phyloP scores from a whole-genome alignment of 345 rosid genomes.

The Eutrema heterophyllum region DNA sequence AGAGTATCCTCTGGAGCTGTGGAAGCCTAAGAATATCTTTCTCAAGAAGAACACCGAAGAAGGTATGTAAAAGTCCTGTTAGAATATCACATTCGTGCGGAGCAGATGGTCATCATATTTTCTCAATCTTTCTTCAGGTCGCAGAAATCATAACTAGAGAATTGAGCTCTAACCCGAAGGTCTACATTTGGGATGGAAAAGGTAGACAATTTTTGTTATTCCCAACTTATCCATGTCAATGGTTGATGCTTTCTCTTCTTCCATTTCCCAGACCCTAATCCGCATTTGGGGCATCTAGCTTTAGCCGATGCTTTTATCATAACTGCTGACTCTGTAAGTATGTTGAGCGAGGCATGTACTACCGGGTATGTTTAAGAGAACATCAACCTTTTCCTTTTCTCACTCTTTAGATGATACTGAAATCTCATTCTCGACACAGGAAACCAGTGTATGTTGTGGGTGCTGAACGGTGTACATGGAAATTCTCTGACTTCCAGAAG shows the following conservation, averaged over 20 bases:
- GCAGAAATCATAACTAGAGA: constrained; percentile 44
- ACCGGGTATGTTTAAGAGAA: constrained; percentile 61
- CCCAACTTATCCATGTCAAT: background rate
- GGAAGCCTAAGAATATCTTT: constrained; percentile 85
- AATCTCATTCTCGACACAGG: constrained; percentile 37
- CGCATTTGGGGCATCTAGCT: constrained; percentile 89
- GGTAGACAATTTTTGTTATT: constrained; percentile 32
- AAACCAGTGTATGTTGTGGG: constrained; percentile 86
- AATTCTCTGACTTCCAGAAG: constrained; percentile 74
- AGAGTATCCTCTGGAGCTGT: constrained; percentile 68
- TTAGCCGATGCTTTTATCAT: constrained; percentile 90
- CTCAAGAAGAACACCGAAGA: constrained; percentile 74
- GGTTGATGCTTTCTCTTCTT: background rate
- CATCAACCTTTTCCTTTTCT: background rate
- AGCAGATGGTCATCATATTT: background rate
- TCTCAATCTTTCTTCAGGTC: constrained; percentile 39
- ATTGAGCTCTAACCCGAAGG: constrained; percentile 54
- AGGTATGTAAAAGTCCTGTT: constrained; percentile 31
- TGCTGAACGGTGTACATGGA: constrained; percentile 81
- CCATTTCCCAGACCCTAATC: constrained; percentile 60
- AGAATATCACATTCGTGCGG: background rate
- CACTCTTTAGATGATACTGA: background rate
- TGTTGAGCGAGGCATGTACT: constrained; percentile 94
- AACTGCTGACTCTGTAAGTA: constrained; percentile 93
- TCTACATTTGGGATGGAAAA: constrained; percentile 76